Base-by-base conservation (phyloP, 129 eudicot genomes). In the Erigeron canadensis region DNA sequence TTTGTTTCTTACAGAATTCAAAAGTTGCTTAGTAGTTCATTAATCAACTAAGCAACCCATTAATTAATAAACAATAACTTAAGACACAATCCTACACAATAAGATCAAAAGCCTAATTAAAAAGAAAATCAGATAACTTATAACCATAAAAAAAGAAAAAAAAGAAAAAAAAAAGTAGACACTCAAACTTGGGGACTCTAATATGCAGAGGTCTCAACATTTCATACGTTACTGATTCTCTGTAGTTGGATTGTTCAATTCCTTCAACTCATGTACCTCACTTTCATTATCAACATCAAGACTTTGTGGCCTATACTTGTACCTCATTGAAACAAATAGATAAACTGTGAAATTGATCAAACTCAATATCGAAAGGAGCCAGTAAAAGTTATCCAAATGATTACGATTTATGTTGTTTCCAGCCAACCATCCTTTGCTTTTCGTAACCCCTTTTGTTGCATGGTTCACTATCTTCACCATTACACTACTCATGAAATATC, bases 321-420 rank as follows among this genome's bases (percentile, higher is more conserved):
- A 89, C 82, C 85, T 84, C 82, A 38, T 80, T 43, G 96, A 79
- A 59, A 86, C 86, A 69, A 80, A 40, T 58, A 80, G 18, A 71
- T 86, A 89, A 5, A 81, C 55, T 28, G n/a, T 34, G 75, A 89
- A 89, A 69, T 89, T 87, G 23, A 89, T 38, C 74, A 86, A 21
- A 65, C 93, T 80, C 83, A 89, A 9, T n/a, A 61, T 28, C 12
- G 90, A 73, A 67, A 89, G 96, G 65, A 86, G 50, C 90, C 90
- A 86, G 54, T 80, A 89, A 69, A 89, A 89, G 3, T 80, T 63
- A 21, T 89, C 85, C 71, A 89, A 50, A 74, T 86, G 90, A 73
- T 83, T 81, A 80, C 84, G 73, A 53, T 89, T 89, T 7, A 89
- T 73, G 63, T 89, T 86, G 41, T 89, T 89, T 55, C 90, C 93